phyloP scores from a whole-genome alignment of 2,329 filamentous ascomycete species.

The Aspergillus piperis region DNA sequence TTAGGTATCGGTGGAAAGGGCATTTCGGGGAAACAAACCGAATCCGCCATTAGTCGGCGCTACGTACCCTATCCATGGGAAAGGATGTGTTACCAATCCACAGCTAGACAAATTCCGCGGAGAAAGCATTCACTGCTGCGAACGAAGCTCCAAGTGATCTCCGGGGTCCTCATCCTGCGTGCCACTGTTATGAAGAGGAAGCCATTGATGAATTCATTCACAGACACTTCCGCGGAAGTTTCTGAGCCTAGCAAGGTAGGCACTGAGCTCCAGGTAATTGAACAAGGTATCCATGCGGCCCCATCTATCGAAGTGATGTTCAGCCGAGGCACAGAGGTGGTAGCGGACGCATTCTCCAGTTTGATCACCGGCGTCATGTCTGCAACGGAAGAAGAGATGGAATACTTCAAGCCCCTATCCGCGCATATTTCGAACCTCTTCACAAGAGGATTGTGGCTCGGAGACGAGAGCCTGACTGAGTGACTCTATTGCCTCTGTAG shows the following conservation, averaged over 20 bases:
- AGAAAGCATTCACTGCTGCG: conserved; percentile 3
- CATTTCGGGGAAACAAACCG: not conserved
- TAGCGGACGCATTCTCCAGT: not conserved
- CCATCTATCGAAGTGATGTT: not conserved
- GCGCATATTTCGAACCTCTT: not conserved
- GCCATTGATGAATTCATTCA: not conserved
- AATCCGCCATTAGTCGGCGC: not conserved
- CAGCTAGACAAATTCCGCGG: not conserved
- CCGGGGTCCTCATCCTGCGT: conserved; percentile 4
- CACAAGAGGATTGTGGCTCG: not conserved
- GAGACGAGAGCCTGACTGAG: not conserved
- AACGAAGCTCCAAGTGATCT: conserved; percentile 8
- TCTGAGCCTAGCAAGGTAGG: not conserved
- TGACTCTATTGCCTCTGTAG: not conserved
- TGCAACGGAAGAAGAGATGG: not conserved
- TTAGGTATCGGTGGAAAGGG: not conserved
- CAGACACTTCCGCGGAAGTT: not conserved
- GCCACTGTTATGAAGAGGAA: not conserved
- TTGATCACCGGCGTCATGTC: not conserved
- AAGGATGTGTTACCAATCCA: not conserved
- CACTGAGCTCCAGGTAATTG: not conserved
- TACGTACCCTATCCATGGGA: not conserved
- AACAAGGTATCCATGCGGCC: not conserved
- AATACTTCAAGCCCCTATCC: not conserved
- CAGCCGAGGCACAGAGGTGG: not conserved